A percentile compares a stretch with the other conserved stretches of the same genome.
phyloP scores from a whole-genome alignment of 352 stramenopile species.

The Globisporangium heterothallicum region DNA sequence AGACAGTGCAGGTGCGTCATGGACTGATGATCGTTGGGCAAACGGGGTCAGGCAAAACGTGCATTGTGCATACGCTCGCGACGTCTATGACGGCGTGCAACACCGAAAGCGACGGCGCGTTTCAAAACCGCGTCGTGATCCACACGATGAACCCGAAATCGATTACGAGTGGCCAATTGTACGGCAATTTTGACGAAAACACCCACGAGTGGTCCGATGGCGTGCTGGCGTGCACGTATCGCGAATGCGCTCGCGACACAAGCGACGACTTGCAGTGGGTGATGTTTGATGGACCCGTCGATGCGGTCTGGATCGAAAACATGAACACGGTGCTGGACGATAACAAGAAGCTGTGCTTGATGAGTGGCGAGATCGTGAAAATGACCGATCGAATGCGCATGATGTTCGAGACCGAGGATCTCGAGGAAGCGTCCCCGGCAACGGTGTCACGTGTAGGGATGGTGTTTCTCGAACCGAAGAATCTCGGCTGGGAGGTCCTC shows the following conservation, averaged over 20 bases:
- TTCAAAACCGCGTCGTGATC: conserved; percentile 64
- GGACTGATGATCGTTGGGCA: conserved; percentile 95
- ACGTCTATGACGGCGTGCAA: conserved; percentile 72
- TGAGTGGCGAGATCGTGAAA: conserved; percentile 93
- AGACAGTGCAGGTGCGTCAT: conserved; percentile 92
- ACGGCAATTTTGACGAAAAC: conserved; percentile 93
- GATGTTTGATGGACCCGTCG: conserved; percentile 91
- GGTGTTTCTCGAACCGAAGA: conserved; percentile 91
- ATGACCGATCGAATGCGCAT: conserved; percentile 95
- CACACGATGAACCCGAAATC: conserved; percentile 94
- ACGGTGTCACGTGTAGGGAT: conserved; percentile 92
- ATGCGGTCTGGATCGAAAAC: conserved; percentile 95
- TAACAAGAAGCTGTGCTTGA: conserved; percentile 93
- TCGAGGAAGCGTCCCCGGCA: conserved; percentile 82
- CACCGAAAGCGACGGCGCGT: conserved; percentile 43
- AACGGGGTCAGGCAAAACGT: conserved; percentile 93
- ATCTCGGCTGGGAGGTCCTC: conserved; percentile 87
- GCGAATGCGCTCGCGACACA: conserved; percentile 85
- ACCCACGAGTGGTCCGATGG: conserved; percentile 95
- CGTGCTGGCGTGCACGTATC: conserved; percentile 92
- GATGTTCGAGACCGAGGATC: conserved; percentile 94
- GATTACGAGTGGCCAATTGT: conserved; percentile 92
- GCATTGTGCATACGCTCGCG: conserved; percentile 82
- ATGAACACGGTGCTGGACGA: conserved; percentile 95
- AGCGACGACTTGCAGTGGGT: conserved; percentile 89